Conservation (phyloP, 2,329 filamentous ascomycete genomes). For the Aschersonia sp. region DNA sequence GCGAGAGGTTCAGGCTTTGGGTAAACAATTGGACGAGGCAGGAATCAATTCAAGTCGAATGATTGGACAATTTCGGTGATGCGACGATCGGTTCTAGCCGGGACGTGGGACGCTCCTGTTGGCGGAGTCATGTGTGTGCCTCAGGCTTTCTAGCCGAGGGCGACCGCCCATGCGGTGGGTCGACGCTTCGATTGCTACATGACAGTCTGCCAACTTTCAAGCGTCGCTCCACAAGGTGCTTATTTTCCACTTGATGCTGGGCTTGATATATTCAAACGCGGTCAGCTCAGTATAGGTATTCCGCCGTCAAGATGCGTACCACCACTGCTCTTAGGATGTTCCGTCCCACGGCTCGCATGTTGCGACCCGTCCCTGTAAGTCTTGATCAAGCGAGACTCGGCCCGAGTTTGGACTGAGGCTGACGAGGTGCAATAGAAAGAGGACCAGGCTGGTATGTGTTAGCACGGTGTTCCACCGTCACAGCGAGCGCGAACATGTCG, state of each 20-base stretch:
- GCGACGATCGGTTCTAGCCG: slow-evolving; percentile 8
- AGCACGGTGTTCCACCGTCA: neutral
- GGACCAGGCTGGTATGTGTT: slow-evolving; percentile 50
- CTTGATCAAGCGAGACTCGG: neutral
- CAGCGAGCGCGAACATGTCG: too few relatives aligned
- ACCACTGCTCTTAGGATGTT: slow-evolving; percentile 54
- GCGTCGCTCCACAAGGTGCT: slow-evolving; percentile 12
- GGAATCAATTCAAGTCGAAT: neutral
- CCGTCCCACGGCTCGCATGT: slow-evolving; percentile 50
- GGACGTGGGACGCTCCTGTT: slow-evolving; percentile 20
- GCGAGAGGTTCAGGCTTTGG: slow-evolving; percentile 3
- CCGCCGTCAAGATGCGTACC: slow-evolving; percentile 40
- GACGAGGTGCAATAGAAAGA: slow-evolving; percentile 35
- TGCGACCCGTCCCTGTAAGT: slow-evolving; percentile 59
- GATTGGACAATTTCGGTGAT: neutral
- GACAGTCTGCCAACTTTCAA: slow-evolving; percentile 19
- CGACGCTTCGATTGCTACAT: slow-evolving; percentile 18
- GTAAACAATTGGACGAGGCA: too few relatives aligned
- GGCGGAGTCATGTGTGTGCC: slow-evolving; percentile 19
- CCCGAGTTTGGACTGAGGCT: slow-evolving; percentile 10
- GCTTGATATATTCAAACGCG: too few relatives aligned
- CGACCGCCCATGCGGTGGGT: slow-evolving; percentile 16
- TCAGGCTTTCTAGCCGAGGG: slow-evolving; percentile 22
- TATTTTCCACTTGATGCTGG: slow-evolving; percentile 5
- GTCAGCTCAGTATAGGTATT: too few relatives aligned